Evolutionary conservation across 2,329 filamentous ascomycete genomes (phyloP), one percentile per base, ranked within the genome.

Genomic region (Thelonectria blattea): DNA sequence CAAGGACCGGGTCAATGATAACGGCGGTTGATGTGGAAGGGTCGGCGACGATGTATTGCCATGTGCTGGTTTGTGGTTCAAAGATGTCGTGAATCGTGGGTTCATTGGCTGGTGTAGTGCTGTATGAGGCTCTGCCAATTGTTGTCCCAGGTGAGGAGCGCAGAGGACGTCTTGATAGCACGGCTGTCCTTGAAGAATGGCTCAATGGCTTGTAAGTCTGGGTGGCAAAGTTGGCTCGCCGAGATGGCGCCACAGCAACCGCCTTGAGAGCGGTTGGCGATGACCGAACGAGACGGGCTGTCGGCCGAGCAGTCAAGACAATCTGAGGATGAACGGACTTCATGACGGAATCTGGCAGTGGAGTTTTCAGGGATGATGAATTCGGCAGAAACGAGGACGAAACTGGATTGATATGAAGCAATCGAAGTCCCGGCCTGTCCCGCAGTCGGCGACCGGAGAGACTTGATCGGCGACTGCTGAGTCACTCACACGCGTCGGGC

Each of bases 1-100:
- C 81, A 3, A 89, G 69, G 0, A 90, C 87, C 0, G 87, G 77
- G 65, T 90, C 87, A 65, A 90, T 88, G 52, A 89, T 84, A 57
- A 79, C 81, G 1, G 85, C 83, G 0, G 67, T 68, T 1, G 66
- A 69, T 0, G 83, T 85, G 0, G 68, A 58, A 0, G 83, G 80
- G 61, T 88, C 85, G 0, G 79, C 82, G 1, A 89, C 80, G 0
- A 89, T 65, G 62, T 87, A 88, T 68, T 88, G 86, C 82, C 83
- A 88, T 11, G 85, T 86, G 10, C 76, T 78, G 0, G 86, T 80
- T 7, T 62, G 54, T 3, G 47, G 30, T 24, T 70, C 68, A 18
- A 70, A 70, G 0, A 70, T 9, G 14, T 62, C 47, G 3, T 70
- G 61, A 1, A 70, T 20, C 0, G 22, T 51, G 17, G 67, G 65